These are phyloP conservation scores for Phanerochaete carnosa DNA, from an alignment of 768 basidiomycete species.

Conservation along the genomic window DNA sequence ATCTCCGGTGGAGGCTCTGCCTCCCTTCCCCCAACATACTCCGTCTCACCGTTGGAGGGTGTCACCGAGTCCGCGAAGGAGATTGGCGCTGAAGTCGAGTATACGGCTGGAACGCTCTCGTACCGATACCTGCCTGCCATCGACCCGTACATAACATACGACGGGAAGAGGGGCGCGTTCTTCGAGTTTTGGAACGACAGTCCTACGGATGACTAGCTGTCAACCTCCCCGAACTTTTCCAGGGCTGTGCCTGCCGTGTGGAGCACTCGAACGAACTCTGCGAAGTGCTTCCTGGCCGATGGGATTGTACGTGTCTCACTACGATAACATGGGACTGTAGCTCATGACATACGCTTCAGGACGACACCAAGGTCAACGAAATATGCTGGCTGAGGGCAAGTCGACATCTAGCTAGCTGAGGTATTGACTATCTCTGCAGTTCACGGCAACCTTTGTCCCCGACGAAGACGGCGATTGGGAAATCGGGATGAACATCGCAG, in stretches of 20 bases:
- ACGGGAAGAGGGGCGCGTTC: constrained; percentile 36
- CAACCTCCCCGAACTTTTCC: constrained; percentile 25
- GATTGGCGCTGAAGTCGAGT: constrained; percentile 45
- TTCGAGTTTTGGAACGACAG: constrained; percentile 46
- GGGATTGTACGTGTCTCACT: constrained; percentile 33
- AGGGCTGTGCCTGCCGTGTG: constrained; percentile 27
- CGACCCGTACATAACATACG: constrained; percentile 39
- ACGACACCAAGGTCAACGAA: constrained; percentile 39
- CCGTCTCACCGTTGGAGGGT: constrained; percentile 56
- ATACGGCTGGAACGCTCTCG: constrained; percentile 38
- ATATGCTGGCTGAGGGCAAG: constrained; percentile 41
- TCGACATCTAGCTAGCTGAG: neutral
- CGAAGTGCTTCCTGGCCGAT: constrained; percentile 38
- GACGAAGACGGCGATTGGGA: constrained; percentile 52
- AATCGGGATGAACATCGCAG: constrained; percentile 43
- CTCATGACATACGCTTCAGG: constrained; percentile 18
- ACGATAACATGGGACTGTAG: neutral
- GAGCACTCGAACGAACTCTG: constrained; percentile 35
- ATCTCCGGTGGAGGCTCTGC: constrained; percentile 64
- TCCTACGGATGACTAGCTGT: constrained; percentile 35
- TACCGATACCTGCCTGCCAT: constrained; percentile 51
- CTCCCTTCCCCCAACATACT: constrained; percentile 45
- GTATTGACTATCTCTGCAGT: constrained; percentile 22
- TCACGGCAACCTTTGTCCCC: constrained; percentile 42
- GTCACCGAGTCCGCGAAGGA: constrained; percentile 40